phyloP scores from a whole-genome alignment of 805 yeast genomes.

The Candida sakaeoensis region DNA sequence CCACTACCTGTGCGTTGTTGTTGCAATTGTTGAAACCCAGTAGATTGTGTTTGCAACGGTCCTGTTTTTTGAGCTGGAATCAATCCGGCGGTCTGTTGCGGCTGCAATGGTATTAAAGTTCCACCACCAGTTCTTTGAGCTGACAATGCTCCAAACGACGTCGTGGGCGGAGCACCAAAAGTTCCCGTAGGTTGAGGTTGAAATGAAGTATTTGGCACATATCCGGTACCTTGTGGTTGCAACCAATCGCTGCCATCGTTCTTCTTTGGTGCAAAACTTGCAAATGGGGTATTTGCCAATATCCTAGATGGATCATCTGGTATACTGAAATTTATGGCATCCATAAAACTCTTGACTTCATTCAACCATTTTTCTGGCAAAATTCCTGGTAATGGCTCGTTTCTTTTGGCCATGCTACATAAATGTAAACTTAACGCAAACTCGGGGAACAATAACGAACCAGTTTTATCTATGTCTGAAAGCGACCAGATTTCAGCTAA shows the following conservation, averaged over 20 bases:
- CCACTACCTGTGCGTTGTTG: slow-evolving; percentile 10
- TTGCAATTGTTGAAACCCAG: slow-evolving; percentile 17
- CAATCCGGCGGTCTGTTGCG: slow-evolving; percentile 69
- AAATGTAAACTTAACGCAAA: slow-evolving; percentile 89
- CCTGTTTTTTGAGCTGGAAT: slow-evolving; percentile 47
- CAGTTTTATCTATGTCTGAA: slow-evolving; percentile 85
- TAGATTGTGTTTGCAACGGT: slow-evolving; percentile 21
- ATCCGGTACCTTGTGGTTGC: slow-evolving; percentile 31
- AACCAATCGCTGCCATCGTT: slow-evolving; percentile 24
- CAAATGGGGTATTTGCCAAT: slow-evolving; percentile 44
- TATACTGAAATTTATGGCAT: slow-evolving; percentile 75
- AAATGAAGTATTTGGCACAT: slow-evolving; percentile 23
- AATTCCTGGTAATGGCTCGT: slow-evolving; percentile 70
- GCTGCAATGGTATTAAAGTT: slow-evolving; percentile 44
- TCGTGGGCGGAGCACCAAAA: slow-evolving; percentile 32
- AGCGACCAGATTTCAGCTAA: slow-evolving; percentile 87
- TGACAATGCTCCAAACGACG: slow-evolving; percentile 19
- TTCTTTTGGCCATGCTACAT: slow-evolving; percentile 72
- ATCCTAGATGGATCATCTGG: slow-evolving; percentile 51
- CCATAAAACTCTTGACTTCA: slow-evolving; percentile 87
- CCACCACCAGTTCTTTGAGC: slow-evolving; percentile 47
- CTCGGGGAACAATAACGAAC: slow-evolving; percentile 85
- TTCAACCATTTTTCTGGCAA: slow-evolving; percentile 71
- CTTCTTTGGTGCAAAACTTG: slow-evolving; percentile 20
- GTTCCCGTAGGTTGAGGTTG: slow-evolving; percentile 35